Conservation (phyloP, 345 rosid genomes). For the Clausena lansium region DNA sequence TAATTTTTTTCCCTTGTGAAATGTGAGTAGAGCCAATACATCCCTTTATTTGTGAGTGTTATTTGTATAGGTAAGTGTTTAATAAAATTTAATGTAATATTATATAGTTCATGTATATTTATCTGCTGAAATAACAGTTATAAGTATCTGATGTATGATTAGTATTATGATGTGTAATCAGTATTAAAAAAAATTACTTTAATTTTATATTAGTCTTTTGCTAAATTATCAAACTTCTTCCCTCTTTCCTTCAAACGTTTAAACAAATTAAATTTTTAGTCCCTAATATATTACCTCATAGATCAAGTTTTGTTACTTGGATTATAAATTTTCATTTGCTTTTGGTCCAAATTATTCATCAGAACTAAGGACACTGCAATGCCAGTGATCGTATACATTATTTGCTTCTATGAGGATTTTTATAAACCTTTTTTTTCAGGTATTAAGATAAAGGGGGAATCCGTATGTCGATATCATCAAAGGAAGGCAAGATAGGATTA, state of each 20-base stretch:
- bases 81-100: no score
- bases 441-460: not conserved
- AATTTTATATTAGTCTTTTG: not conserved
- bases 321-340: not conserved
- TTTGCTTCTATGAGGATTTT: not conserved
- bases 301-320: not conserved
- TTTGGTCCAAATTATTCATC: not conserved
- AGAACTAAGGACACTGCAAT: not conserved
- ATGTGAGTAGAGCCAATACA: no score
- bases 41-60: no score
- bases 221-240: constrained; percentile 5
- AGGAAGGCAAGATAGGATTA: not conserved
- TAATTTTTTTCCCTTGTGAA: no score
- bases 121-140: no score
- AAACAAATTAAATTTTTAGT: not conserved
- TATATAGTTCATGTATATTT: no score
- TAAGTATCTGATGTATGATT: no score
- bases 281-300: not conserved
- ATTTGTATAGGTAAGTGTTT: no score
- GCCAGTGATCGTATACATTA: not conserved
- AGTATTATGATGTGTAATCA: no score
- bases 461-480: constrained; percentile 22
- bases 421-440: no score
- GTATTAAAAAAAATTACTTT: no score
- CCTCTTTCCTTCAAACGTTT: not conserved